phyloP scores from a whole-genome alignment of 805 yeast species.

The Wickerhamomyces bisporus region DNA sequence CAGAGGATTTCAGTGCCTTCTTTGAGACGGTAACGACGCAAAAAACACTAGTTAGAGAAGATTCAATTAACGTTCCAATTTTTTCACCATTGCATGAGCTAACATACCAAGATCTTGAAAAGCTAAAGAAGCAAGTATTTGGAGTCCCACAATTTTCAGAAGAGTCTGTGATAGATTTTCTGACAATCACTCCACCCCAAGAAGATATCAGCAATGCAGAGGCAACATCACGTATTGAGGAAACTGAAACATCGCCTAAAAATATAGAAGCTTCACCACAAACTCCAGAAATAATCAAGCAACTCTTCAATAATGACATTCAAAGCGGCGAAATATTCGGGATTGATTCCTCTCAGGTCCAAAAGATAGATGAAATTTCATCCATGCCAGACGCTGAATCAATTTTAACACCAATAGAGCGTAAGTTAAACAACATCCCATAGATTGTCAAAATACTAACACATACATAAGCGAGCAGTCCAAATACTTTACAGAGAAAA shows the following conservation, averaged over 20 bases:
- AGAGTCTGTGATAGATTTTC: constrained; percentile 2
- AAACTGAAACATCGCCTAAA: neutral
- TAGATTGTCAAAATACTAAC: neutral
- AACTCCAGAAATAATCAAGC: constrained; percentile 3
- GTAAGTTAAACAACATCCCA: neutral
- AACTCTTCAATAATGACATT: neutral
- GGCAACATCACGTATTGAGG: neutral
- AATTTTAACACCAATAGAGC: neutral
- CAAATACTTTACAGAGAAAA: neutral
- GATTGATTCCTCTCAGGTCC: neutral
- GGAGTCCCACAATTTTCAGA: constrained; percentile 8
- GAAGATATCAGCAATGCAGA: too few species aligned
- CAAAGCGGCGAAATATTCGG: neutral
- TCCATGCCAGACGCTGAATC: neutral
- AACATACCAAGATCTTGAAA: constrained; percentile 11
- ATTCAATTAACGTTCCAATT: constrained; percentile 3
- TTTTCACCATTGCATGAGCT: constrained; percentile 14
- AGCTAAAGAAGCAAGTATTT: constrained; percentile 5
- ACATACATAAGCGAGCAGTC: neutral
- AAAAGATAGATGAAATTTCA: neutral
- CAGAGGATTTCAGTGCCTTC: constrained; percentile 5
- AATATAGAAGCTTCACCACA: neutral
- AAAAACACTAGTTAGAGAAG: neutral
- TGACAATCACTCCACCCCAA: too few species aligned
- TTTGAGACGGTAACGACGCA: constrained; percentile 4